Conservation (phyloP, 352 stramenopile species). For the Pythium monospermum region DNA sequence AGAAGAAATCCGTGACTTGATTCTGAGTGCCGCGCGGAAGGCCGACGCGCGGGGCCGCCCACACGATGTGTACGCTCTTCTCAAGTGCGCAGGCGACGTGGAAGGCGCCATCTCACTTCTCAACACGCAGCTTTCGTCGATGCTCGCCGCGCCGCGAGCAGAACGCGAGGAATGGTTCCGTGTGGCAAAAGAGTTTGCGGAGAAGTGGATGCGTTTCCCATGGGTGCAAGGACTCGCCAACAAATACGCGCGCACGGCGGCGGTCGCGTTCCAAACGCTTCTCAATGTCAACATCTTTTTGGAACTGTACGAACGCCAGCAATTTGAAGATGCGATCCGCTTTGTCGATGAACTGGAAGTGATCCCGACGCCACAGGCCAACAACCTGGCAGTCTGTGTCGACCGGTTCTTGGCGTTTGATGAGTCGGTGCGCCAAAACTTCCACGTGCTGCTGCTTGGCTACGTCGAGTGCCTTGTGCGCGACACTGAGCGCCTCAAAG, state of each 20-base stretch:
- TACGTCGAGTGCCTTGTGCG: conserved; percentile 87
- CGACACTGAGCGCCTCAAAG: conserved; percentile 74
- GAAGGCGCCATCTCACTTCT: conserved; percentile 67
- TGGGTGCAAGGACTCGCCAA: conserved; percentile 78
- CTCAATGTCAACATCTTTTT: conserved; percentile 86
- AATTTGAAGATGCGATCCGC: conserved; percentile 75
- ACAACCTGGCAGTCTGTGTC: conserved; percentile 57
- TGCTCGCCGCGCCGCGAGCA: conserved; percentile 41
- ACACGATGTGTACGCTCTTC: conserved; percentile 68
- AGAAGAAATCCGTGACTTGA: conserved; percentile 71
- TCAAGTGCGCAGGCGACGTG: conserved; percentile 77
- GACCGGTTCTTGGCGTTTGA: conserved; percentile 82
- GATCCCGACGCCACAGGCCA: conserved; percentile 59
- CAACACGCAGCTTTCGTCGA: conserved; percentile 68
- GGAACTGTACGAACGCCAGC: conserved; percentile 77
- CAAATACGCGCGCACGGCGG: conserved; percentile 56
- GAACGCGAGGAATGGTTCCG: conserved; percentile 82
- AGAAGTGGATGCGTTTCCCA: conserved; percentile 84
- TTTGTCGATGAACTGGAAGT: conserved; percentile 81
- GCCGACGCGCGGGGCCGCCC: conserved; percentile 63
- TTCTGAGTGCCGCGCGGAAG: conserved; percentile 67
- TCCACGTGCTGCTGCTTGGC: conserved; percentile 78
- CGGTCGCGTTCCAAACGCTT: conserved; percentile 80
- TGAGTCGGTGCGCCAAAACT: conserved; percentile 76
- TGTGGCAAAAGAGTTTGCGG: conserved; percentile 76